A percentile compares a stretch with the other conserved stretches of the same genome.
Evolutionary conservation across 139 green algal species (phyloP).

Genomic region (Parachlorella kessleri): DNA sequence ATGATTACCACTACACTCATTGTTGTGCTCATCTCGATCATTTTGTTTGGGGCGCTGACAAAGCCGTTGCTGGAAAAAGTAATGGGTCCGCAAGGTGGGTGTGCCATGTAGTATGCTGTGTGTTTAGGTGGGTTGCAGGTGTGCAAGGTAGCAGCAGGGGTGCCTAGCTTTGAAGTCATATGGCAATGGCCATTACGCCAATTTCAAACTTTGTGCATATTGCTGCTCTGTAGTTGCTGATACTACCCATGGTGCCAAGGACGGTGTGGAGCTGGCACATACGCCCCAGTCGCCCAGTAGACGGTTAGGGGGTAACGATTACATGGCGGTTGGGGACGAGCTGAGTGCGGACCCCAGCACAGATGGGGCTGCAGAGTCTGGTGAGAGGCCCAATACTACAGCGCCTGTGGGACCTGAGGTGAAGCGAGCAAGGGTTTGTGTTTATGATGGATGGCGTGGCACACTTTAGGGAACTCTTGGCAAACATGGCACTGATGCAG

Average conservation of each 20-base stretch:
- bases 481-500: too few species aligned
- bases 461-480: too few species aligned
- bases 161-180: neutral
- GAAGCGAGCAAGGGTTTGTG: too few species aligned
- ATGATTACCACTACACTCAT: constrained; percentile 76
- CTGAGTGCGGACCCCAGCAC: neutral
- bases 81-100: constrained; percentile 17
- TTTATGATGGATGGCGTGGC: too few species aligned
- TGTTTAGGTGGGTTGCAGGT: neutral
- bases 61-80: constrained; percentile 69
- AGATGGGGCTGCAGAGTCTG: neutral
- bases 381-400: too few species aligned
- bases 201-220: neutral
- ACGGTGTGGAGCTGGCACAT: neutral
- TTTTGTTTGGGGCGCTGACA: constrained; percentile 64
- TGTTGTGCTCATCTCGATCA: constrained; percentile 67
- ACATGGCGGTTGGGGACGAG: neutral
- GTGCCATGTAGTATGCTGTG: neutral
- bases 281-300: neutral
- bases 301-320: neutral
- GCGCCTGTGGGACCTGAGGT: too few species aligned
- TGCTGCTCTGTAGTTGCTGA: neutral
- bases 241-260: neutral
- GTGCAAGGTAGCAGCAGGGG: neutral
- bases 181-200: neutral